These are phyloP conservation scores for Sequoia sempervirens DNA, from an alignment of 75 land plant genomes.

Conservation along the genomic window DNA sequence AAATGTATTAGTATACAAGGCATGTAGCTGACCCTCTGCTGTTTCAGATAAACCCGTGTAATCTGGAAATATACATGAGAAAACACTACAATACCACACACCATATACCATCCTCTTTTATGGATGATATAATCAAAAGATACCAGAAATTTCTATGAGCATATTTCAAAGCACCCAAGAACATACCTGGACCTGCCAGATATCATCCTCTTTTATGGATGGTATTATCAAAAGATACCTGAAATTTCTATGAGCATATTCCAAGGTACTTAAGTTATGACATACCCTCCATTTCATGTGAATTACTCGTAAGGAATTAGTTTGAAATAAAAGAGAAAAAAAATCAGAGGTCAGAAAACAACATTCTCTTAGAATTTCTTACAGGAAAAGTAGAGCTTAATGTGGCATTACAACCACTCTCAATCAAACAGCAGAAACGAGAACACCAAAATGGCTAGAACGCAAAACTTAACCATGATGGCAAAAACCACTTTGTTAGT, in stretches of 20 bases:
- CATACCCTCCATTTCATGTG: neutral
- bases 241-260: neutral
- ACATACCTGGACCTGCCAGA: neutral
- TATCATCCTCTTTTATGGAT: neutral
- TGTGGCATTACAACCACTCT: neutral
- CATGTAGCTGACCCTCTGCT: neutral
- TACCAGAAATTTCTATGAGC: neutral
- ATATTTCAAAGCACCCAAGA: neutral
- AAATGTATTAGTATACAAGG: neutral
- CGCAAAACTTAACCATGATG: neutral
- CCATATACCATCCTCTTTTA: neutral
- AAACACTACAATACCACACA: neutral
- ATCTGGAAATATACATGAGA: neutral
- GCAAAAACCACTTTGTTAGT: neutral
- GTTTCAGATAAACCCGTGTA: neutral
- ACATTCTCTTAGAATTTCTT: neutral
- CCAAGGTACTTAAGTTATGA: neutral
- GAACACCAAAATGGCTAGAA: constrained; percentile 1
- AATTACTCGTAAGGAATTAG: neutral
- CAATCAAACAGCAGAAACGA: neutral
- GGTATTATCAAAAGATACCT: neutral
- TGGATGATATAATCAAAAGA: neutral
- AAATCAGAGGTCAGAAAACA: neutral
- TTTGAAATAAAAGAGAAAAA: neutral
- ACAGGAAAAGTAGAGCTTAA: neutral